Evolutionary conservation across 306 rosid species (phyloP).

Genomic region (Trifolium fragiferum): DNA sequence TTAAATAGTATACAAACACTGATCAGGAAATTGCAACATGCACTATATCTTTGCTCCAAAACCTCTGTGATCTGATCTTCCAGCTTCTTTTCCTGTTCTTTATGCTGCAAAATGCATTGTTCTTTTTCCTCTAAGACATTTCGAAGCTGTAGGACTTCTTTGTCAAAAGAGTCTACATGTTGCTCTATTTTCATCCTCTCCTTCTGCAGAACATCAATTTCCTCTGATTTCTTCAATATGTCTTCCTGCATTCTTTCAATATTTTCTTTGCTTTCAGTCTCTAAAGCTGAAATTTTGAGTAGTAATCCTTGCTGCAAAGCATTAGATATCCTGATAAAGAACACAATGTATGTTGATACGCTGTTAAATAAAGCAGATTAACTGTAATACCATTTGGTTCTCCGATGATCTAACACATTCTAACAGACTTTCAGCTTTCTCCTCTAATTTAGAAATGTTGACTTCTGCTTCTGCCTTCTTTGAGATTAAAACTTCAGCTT

Average conservation of each 20-base stretch:
- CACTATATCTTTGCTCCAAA: conserved; percentile 40
- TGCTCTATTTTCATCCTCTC: conserved; percentile 63
- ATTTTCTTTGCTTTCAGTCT: conserved; percentile 66
- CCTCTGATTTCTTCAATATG: conserved; percentile 67
- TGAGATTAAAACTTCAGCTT: conserved; percentile 64
- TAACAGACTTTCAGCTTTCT: conserved; percentile 55
- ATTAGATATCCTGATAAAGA: conserved; percentile 44
- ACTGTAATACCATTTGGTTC: conserved; percentile 62
- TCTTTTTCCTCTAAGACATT: conserved; percentile 68
- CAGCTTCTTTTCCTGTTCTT: conserved; percentile 75
- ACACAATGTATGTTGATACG: conserved; percentile 25
- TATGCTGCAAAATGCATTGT: conserved; percentile 56
- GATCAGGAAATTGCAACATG: conserved; percentile 21
- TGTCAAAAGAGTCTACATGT: conserved; percentile 58
- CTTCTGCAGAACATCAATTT: conserved; percentile 57
- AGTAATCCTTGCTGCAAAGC: conserved; percentile 72
- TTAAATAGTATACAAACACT: conserved; percentile 25
- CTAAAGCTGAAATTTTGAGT: conserved; percentile 68
- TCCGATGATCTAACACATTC: conserved; percentile 72
- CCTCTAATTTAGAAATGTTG: conserved; percentile 69
- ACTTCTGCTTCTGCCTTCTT: conserved; percentile 70
- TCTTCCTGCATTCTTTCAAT: conserved; percentile 66
- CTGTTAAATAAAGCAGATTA: conserved; percentile 32
- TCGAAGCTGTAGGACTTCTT: conserved; percentile 62
- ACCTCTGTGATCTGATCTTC: conserved; percentile 78